Evolutionary conservation across 345 rosid species (phyloP), one percentile per base, ranked within the genome.

Genomic region (Anacardium occidentale): DNA sequence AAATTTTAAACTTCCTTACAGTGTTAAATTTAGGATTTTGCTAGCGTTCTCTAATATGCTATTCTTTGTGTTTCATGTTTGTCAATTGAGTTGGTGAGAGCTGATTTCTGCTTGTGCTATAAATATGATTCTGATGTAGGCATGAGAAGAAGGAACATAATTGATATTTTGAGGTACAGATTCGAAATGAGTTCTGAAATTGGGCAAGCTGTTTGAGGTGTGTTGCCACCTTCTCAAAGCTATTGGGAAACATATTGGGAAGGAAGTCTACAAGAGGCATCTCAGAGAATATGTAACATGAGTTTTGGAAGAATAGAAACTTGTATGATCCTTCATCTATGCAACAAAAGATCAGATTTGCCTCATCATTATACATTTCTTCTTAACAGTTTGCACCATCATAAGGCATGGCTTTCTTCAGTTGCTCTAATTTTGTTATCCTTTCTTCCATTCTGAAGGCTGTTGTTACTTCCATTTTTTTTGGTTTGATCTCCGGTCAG

Each of bases 361-460:
- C 93, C 32, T n/a, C 83, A 79, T 3, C 85, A 92, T 50, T 91
- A 92, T 73, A 82, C 89, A 2, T 84, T 77, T 72, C 81, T 89
- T 58, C 86, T 91, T 67, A 85, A 84, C 76, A 86, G 91, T 60
- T 88, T 95, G 61, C 97, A 92, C 75, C 89, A 90, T 76, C 99
- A 92, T 79, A 88, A 85, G 97, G 96, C 90, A 64, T 12, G 66
- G 26, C 62, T 70, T 55, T 55, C 73, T 66, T 59, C 62, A 17
- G 37, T 21, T 47, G 22, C 10, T 52, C 37, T 51, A n/a, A 26
- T 69, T 52, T 13, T 62, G 24, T 54, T 48, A 11, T 11, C n/a
- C n/a, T 48, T 34, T 7, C 2, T 37, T 20, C 24, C 47, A 14
- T 34, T 65, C 2, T 62, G 37, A n/a, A 48, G 48, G 47, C 34